phyloP scores from a whole-genome alignment of 1,139 yeast species.

The Suhomyces wounanorum region DNA sequence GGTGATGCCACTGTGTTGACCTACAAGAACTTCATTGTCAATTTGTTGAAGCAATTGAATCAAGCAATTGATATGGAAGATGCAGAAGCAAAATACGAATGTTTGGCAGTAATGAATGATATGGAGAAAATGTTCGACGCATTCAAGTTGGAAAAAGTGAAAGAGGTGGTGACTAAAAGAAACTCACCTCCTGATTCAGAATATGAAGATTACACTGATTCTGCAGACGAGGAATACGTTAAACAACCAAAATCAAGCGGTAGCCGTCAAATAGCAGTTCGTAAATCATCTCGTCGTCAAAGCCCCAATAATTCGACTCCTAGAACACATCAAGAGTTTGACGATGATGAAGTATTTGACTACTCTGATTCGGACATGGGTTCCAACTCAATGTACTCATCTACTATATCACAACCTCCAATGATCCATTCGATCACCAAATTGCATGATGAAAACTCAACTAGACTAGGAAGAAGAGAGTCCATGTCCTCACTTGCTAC shows the following conservation, averaged over 20 bases:
- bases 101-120: conserved; percentile 60
- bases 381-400: conserved; percentile 30
- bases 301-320: conserved; percentile 14
- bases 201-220: conserved; percentile 1
- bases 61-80: conserved; percentile 52
- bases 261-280: background rate
- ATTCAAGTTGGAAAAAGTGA: conserved; percentile 40
- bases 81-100: conserved; percentile 54
- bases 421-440: conserved; percentile 47
- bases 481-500: conserved; percentile 33
- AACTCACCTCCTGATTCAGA: background rate
- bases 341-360: conserved; percentile 24
- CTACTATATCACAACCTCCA: conserved; percentile 35
- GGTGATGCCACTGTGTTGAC: conserved; percentile 42
- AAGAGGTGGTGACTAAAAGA: conserved; percentile 17
- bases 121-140: conserved; percentile 65
- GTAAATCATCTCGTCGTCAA: conserved; percentile 8
- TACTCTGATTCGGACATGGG: conserved; percentile 35
- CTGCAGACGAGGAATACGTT: background rate
- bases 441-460: conserved; percentile 8
- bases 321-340: conserved; percentile 7
- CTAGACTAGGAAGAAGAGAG: conserved; percentile 24
- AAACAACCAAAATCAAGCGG: background rate
- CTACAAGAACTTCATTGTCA: conserved; percentile 53
- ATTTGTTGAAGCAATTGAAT: conserved; percentile 52